These are phyloP conservation scores for Rusavskia elegans DNA, from an alignment of 495 filamentous ascomycete genomes.

Conservation along the genomic window DNA sequence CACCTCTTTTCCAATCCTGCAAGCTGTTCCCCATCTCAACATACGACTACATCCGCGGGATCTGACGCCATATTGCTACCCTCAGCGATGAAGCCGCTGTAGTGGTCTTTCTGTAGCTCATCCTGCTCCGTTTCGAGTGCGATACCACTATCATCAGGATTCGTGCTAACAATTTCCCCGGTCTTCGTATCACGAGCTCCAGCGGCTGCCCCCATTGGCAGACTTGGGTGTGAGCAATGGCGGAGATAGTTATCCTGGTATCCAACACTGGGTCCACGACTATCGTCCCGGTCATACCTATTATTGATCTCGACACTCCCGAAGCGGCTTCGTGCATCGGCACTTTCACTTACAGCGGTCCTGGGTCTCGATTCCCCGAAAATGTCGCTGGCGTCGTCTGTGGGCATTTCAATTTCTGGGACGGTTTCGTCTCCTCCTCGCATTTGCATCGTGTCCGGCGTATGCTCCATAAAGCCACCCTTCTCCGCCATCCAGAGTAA, in stretches of 20 bases:
- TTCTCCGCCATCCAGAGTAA: slow-evolving; percentile 79
- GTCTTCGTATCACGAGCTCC: not conserved
- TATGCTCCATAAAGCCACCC: slow-evolving; percentile 72
- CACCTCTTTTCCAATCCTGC: not conserved
- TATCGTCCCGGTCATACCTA: slow-evolving; percentile 16
- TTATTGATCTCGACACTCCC: slow-evolving; percentile 2
- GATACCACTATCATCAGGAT: slow-evolving; percentile 57
- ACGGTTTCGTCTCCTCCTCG: slow-evolving; percentile 16
- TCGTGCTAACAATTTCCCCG: not conserved
- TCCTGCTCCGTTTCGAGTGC: slow-evolving; percentile 28
- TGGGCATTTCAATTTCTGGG: slow-evolving; percentile 4
- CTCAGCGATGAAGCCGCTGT: slow-evolving; percentile 10
- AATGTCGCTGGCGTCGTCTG: slow-evolving; percentile 14
- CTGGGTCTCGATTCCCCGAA: slow-evolving; percentile 15
- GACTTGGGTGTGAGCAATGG: not conserved
- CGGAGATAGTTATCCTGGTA: slow-evolving; percentile 13
- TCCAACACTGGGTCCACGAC: slow-evolving; percentile 27
- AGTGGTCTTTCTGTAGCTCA: slow-evolving; percentile 8
- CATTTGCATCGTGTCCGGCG: slow-evolving; percentile 22
- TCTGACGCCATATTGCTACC: slow-evolving; percentile 9
- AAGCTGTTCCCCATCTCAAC: slow-evolving; percentile 2
- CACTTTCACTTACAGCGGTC: slow-evolving; percentile 7
- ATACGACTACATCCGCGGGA: slow-evolving; percentile 17
- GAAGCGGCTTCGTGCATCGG: slow-evolving; percentile 4
- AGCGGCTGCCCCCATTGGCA: not conserved